Conservation (phyloP, 139 green algal species). For the Microglena sp. region DNA sequence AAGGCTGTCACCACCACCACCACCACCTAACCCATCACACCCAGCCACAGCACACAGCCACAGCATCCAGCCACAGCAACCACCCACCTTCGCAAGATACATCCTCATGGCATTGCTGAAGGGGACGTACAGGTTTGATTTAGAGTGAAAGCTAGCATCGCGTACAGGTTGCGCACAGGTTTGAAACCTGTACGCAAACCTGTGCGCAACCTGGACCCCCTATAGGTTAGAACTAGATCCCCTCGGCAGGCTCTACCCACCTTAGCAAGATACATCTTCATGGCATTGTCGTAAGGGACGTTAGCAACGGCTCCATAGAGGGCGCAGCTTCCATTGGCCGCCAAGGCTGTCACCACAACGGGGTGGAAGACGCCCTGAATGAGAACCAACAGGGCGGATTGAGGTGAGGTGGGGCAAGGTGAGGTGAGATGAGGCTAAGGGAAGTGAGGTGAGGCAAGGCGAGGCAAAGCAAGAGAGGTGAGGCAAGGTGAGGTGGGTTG, state of each 20-base stretch:
- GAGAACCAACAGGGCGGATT: no score
- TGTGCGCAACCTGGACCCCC: no score
- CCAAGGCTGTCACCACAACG: slow-evolving; percentile 47
- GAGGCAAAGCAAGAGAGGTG: no score
- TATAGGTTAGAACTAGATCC: background rate
- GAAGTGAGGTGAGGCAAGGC: background rate
- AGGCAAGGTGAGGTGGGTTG: no score
- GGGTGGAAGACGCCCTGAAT: slow-evolving; percentile 51
- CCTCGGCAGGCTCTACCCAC: no score
- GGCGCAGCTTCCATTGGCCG: slow-evolving; percentile 38
- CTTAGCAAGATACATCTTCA: no score
- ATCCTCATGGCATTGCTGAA: slow-evolving; percentile 37
- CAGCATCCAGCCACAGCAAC: background rate
- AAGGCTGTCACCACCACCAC: slow-evolving; percentile 54
- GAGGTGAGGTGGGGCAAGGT: no score
- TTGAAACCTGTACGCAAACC: slow-evolving; percentile 39
- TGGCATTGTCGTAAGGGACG: slow-evolving; percentile 28
- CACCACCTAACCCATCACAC: no score
- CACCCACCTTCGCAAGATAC: no score
- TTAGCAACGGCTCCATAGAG: slow-evolving; percentile 36
- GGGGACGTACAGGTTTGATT: slow-evolving; percentile 29
- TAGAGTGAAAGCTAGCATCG: slow-evolving; percentile 44
- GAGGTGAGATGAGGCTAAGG: no score
- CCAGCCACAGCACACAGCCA: no score
- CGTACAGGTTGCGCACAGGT: slow-evolving; percentile 29